phyloP scores from a whole-genome alignment of 805 yeast species.

The Grigorovia transvaalensis region DNA sequence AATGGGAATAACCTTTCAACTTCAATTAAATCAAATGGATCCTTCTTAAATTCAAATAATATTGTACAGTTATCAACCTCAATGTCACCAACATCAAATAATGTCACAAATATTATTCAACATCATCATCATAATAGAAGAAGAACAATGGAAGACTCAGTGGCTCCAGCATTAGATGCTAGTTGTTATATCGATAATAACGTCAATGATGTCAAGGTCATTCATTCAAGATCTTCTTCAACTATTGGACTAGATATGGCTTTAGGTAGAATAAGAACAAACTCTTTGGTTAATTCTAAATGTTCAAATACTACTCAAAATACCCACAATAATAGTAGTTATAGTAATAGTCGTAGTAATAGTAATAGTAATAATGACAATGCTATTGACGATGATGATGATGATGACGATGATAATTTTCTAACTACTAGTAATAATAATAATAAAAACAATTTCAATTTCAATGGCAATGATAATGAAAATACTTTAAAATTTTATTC shows the following conservation, averaged over 20 bases:
- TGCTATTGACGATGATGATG: constrained; percentile 7
- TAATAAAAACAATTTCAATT: neutral
- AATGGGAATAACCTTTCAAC: neutral
- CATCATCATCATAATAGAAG: constrained; percentile 21
- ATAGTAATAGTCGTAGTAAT: neutral
- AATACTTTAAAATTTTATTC: constrained; percentile 46
- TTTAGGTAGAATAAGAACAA: constrained; percentile 18
- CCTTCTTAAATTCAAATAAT: neutral
- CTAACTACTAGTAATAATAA: neutral
- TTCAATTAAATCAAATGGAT: neutral
- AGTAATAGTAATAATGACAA: constrained; percentile 5
- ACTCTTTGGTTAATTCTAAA: neutral
- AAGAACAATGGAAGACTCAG: constrained; percentile 49
- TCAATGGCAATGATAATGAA: constrained; percentile 4
- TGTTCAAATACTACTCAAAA: neutral
- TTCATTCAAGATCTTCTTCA: constrained; percentile 50
- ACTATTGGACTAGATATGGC: constrained; percentile 38
- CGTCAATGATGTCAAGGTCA: constrained; percentile 61
- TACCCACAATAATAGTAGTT: no score
- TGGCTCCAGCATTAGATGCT: constrained; percentile 78
- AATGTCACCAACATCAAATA: neutral
- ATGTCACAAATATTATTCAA: neutral
- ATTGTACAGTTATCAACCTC: neutral
- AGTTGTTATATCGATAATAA: constrained; percentile 53
- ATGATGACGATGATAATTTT: neutral